These are phyloP conservation scores for Lentinula raphanica DNA, from an alignment of 768 basidiomycete species.

Conservation along the genomic window DNA sequence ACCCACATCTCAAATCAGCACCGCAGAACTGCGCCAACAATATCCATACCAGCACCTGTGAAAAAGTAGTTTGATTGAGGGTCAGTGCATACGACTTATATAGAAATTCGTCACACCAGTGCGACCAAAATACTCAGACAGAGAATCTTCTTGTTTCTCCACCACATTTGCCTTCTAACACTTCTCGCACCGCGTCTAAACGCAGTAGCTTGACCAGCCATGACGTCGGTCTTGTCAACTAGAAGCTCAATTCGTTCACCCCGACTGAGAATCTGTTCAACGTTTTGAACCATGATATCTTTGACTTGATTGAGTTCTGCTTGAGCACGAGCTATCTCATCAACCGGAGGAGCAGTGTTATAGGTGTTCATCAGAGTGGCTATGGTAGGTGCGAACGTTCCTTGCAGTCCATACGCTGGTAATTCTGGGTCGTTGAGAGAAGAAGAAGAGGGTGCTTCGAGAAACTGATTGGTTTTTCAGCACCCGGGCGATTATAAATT, in stretches of 20 bases:
- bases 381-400: slow-evolving; percentile 64
- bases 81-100: background rate
- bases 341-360: slow-evolving; percentile 81
- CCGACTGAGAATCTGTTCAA: slow-evolving; percentile 89
- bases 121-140: slow-evolving; percentile 67
- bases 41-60: slow-evolving; percentile 44
- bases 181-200: slow-evolving; percentile 85
- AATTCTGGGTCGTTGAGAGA: slow-evolving; percentile 43
- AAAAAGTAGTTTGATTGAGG: background rate
- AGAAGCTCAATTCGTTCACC: slow-evolving; percentile 95
- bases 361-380: slow-evolving; percentile 79
- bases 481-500: background rate
- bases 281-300: slow-evolving; percentile 98
- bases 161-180: slow-evolving; percentile 86
- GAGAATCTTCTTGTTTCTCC: slow-evolving; percentile 72
- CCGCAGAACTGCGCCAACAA: slow-evolving; percentile 90
- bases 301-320: slow-evolving; percentile 86
- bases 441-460: slow-evolving; percentile 58
- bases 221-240: slow-evolving; percentile 94
- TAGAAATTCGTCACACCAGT: slow-evolving; percentile 40
- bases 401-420: slow-evolving; percentile 65
- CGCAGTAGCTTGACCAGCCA: slow-evolving; percentile 91
- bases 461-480: slow-evolving; percentile 39
- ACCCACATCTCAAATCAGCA: slow-evolving; percentile 61
- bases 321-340: slow-evolving; percentile 88